A percentile compares a stretch with the other conserved stretches of the same genome.
Conservation (phyloP, 768 basidiomycete genomes). For the Chlorophyllum brunneum region DNA sequence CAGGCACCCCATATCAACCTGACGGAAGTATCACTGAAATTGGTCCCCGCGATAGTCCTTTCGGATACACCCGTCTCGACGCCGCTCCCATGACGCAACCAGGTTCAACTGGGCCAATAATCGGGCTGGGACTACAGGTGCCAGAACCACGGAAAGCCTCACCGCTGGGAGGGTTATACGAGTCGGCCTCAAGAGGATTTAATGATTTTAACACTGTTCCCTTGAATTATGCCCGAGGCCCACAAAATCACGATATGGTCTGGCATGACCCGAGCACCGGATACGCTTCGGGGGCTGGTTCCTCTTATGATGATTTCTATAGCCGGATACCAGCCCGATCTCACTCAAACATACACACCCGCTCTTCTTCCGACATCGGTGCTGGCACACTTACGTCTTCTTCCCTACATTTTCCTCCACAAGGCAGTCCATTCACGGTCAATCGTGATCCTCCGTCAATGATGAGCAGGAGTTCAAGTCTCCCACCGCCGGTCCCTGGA, state of each 20-base stretch:
- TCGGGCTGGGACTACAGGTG: not conserved
- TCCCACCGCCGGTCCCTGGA: not conserved
- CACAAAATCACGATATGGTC: not conserved
- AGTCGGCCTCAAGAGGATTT: not conserved
- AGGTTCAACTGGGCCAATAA: not conserved
- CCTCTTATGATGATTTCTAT: not conserved
- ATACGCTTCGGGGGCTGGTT: not conserved
- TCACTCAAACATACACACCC: not conserved
- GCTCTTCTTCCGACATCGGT: conserved; percentile 2
- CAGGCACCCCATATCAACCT: conserved; percentile 10
- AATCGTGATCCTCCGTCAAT: not conserved
- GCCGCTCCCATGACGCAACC: not conserved
- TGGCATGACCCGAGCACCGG: not conserved
- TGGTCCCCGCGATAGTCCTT: not conserved
- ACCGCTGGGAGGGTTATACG: not conserved
- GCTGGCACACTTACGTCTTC: not conserved
- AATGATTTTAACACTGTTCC: not conserved
- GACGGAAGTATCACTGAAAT: not conserved
- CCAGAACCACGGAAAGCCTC: not conserved
- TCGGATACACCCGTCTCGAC: not conserved
- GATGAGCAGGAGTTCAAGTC: not conserved
- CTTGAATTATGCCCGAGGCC: not conserved
- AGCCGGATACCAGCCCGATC: not conserved
- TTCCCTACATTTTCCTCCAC: not conserved
- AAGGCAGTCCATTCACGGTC: not conserved